Evolutionary conservation across 176 grass and related monocot genomes (phyloP).

Genomic region (Cenchrus americanus): DNA sequence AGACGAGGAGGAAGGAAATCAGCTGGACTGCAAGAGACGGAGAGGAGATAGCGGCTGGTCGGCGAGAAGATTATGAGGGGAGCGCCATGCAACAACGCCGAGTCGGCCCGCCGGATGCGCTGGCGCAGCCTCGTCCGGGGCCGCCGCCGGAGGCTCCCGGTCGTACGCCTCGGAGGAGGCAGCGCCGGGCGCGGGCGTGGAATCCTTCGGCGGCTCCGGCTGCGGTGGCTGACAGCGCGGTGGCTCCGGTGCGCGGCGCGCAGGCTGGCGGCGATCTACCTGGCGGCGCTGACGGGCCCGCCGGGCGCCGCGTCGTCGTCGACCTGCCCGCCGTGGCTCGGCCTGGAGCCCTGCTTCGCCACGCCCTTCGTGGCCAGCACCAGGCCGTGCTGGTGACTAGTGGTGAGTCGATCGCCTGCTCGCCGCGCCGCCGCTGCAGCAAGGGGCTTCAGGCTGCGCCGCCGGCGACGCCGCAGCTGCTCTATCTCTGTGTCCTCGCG

Average conservation of each 20-base stretch:
- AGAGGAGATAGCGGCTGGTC: background rate
- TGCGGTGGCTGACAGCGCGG: slow-evolving; percentile 35
- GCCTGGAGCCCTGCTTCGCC: slow-evolving; percentile 55
- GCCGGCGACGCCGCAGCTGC: background rate
- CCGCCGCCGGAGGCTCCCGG: slow-evolving; percentile 34
- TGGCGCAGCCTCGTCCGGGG: slow-evolving; percentile 33
- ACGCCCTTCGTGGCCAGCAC: slow-evolving; percentile 45
- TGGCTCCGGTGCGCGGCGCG: slow-evolving; percentile 43
- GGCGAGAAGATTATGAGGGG: background rate
- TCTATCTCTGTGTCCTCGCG: too few relatives aligned
- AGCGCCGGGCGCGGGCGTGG: slow-evolving; percentile 9
- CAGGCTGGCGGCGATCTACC: slow-evolving; percentile 46
- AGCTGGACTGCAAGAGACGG: background rate
- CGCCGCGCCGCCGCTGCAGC: background rate
- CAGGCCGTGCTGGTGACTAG: slow-evolving; percentile 24
- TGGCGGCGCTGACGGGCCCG: slow-evolving; percentile 36
- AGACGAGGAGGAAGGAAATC: background rate
- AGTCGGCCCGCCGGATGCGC: slow-evolving; percentile 16
- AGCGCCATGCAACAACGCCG: background rate
- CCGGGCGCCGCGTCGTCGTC: background rate
- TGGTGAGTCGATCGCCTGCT: too few relatives aligned
- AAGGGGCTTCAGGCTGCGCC: background rate
- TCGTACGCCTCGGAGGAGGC: slow-evolving; percentile 24
- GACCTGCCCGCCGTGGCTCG: slow-evolving; percentile 43
- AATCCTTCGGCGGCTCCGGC: slow-evolving; percentile 38